phyloP scores from a whole-genome alignment of 768 basidiomycete genomes.

The Cyclocybe cylindracea region DNA sequence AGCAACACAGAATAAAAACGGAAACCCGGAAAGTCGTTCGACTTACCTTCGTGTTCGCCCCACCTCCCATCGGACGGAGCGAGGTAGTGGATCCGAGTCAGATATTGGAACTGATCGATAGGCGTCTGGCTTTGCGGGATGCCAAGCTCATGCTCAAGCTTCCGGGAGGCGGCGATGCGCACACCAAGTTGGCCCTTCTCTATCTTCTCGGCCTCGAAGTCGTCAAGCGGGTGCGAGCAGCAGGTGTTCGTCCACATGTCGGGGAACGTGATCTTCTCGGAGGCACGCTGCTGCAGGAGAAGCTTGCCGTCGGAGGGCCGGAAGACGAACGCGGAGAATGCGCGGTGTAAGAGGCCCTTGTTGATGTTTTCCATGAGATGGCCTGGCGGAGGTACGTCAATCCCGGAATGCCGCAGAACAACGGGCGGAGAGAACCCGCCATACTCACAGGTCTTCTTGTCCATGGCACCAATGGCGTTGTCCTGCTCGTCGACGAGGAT shows the following conservation, averaged over 20 bases:
- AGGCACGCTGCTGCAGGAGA: constrained; percentile 90
- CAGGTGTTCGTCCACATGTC: constrained; percentile 99
- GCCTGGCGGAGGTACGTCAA: constrained; percentile 45
- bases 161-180: constrained; percentile 87
- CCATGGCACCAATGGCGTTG: constrained; percentile 78
- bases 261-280: constrained; percentile 99
- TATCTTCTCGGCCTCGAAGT: constrained; percentile 82
- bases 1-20: neutral
- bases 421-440: neutral
- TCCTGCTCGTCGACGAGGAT: constrained; percentile 92
- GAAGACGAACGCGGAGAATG: constrained; percentile 98
- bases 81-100: constrained; percentile 96
- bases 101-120: constrained; percentile 86
- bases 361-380: constrained; percentile 98
- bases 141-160: constrained; percentile 95
- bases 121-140: constrained; percentile 81
- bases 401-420: neutral
- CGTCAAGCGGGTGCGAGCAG: constrained; percentile 94
- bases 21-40: too few relatives aligned
- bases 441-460: constrained; percentile 93
- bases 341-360: constrained; percentile 92
- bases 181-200: constrained; percentile 83
- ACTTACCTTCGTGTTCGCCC: constrained; percentile 96
- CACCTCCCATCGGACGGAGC: constrained; percentile 91
- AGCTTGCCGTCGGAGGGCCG: constrained; percentile 91